phyloP scores from a whole-genome alignment of 2,329 filamentous ascomycete species.

The Sarocladium kiliense region DNA sequence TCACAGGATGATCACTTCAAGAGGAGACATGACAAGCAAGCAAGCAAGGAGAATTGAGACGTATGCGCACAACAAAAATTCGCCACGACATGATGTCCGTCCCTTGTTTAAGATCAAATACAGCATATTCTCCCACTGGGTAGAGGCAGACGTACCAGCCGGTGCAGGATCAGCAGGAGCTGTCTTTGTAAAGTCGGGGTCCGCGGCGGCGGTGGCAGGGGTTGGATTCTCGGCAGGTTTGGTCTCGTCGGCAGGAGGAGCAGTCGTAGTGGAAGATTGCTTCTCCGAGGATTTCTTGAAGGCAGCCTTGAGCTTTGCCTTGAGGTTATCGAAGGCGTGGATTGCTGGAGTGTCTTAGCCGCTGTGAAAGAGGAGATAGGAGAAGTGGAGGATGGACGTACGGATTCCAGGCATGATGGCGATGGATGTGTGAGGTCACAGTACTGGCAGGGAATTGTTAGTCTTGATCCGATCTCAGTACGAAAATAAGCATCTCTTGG shows the following conservation, averaged over 20 bases:
- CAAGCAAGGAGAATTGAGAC: no score
- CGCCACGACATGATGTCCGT: neutral
- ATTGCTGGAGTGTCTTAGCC: conserved; percentile 30
- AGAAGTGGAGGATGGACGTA: conserved; percentile 24
- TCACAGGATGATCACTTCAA: neutral
- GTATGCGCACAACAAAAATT: neutral
- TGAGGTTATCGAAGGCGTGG: conserved; percentile 48
- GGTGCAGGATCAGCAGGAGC: conserved; percentile 11
- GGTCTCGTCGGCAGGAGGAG: conserved; percentile 9
- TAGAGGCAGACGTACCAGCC: neutral
- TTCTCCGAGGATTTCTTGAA: conserved; percentile 42
- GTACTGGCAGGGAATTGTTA: neutral
- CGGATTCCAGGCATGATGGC: conserved; percentile 51
- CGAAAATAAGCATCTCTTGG: neutral
- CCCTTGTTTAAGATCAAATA: neutral
- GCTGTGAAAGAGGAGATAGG: conserved; percentile 4
- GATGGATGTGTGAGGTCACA: conserved; percentile 8
- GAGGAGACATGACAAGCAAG: neutral
- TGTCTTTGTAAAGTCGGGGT: conserved; percentile 9
- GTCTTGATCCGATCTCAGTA: neutral
- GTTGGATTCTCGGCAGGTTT: conserved; percentile 17
- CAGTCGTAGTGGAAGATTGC: conserved; percentile 4
- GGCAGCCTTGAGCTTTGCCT: conserved; percentile 48
- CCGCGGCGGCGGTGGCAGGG: conserved; percentile 11
- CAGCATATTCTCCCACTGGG: neutral